phyloP scores from a whole-genome alignment of 495 filamentous ascomycete species.

The Tetracladium setigerum region DNA sequence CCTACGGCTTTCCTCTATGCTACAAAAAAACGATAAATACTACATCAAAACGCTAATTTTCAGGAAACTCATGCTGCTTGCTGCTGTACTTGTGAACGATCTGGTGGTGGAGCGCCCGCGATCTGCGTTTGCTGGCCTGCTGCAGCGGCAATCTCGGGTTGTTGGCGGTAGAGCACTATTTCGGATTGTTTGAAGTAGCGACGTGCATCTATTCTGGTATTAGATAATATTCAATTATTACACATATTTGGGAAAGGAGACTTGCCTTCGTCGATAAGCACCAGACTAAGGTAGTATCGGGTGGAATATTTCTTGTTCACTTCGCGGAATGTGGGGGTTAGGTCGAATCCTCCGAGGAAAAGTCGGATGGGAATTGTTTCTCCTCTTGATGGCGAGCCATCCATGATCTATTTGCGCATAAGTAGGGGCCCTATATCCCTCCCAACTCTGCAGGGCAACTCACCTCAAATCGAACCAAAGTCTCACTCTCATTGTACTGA shows the following conservation, averaged over 20 bases:
- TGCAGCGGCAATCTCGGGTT: slow-evolving; percentile 53
- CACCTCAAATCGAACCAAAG: slow-evolving; percentile 94
- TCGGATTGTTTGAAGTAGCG: slow-evolving; percentile 99
- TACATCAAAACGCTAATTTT: too few species aligned
- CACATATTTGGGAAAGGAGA: background rate
- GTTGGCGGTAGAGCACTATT: slow-evolving; percentile 94
- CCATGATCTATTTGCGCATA: slow-evolving; percentile 73
- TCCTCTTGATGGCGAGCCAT: slow-evolving; percentile 92
- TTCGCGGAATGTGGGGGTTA: slow-evolving; percentile 97
- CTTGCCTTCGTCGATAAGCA: slow-evolving; percentile 90
- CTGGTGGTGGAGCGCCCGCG: slow-evolving; percentile 22
- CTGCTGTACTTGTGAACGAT: slow-evolving; percentile 12
- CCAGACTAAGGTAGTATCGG: slow-evolving; percentile 92
- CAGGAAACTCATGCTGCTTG: background rate
- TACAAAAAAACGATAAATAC: too few species aligned
- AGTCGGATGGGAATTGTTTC: slow-evolving; percentile 98
- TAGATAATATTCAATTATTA: background rate
- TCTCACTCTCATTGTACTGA: slow-evolving; percentile 99
- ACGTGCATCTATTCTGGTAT: slow-evolving; percentile 62
- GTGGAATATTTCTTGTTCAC: slow-evolving; percentile 99
- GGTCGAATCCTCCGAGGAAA: slow-evolving; percentile 95
- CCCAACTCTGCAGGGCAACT: slow-evolving; percentile 15
- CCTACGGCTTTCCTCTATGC: too few species aligned
- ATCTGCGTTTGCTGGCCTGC: slow-evolving; percentile 25
- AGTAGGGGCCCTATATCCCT: slow-evolving; percentile 3